A percentile compares a stretch with the other conserved stretches of the same genome.
Conservation (phyloP, 345 rosid genomes). For the Sisymbrium irio region DNA sequence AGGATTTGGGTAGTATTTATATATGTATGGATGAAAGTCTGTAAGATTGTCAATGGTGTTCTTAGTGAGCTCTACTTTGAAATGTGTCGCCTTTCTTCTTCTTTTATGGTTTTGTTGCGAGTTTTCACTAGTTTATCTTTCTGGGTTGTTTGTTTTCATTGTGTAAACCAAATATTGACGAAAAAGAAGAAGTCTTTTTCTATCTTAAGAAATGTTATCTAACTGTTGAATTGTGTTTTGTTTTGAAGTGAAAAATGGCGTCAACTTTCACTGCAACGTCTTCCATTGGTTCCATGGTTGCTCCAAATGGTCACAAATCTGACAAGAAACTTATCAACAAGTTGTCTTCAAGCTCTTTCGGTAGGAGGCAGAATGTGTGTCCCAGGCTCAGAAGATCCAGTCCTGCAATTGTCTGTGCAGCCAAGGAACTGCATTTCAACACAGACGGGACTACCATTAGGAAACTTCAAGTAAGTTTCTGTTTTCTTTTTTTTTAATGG, state of each 20-base stretch:
- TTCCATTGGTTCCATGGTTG: constrained; percentile 62
- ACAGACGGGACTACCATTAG: constrained; percentile 88
- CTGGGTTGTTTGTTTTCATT: background rate
- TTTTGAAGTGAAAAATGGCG: constrained; percentile 53
- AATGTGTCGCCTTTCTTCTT: constrained; percentile 16
- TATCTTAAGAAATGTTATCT: background rate
- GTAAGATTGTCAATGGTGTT: background rate
- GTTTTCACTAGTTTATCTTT: background rate
- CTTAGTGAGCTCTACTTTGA: background rate
- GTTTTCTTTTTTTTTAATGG: background rate
- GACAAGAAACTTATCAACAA: constrained; percentile 63
- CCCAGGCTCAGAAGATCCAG: constrained; percentile 45
- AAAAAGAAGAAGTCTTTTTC: background rate
- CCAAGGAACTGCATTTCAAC: constrained; percentile 94
- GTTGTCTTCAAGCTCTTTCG: constrained; percentile 57
- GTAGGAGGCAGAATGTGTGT: constrained; percentile 48
- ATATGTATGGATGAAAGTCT: background rate
- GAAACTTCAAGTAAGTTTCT: constrained; percentile 73
- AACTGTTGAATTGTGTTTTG: constrained; percentile 19
- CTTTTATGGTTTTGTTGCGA: background rate
- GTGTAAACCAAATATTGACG: background rate
- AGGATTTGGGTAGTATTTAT: background rate
- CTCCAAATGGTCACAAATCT: constrained; percentile 47
- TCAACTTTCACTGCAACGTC: constrained; percentile 72
- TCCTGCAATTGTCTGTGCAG: constrained; percentile 62